These are phyloP conservation scores for Taphrina wiesneri DNA, from an alignment of 1,139 yeast species.

Conservation along the genomic window DNA sequence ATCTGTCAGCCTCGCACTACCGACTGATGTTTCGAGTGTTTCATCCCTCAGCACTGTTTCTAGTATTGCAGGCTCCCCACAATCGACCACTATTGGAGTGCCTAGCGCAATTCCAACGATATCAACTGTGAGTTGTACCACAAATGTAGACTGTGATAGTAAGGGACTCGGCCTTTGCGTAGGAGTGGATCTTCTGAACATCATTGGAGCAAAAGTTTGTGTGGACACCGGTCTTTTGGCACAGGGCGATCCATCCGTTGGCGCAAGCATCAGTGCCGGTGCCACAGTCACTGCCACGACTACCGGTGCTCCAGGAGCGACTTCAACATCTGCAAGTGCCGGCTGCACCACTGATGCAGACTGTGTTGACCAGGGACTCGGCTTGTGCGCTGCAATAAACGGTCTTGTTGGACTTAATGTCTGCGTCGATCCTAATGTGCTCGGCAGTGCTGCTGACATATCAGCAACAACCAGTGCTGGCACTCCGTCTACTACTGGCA, in stretches of 20 bases:
- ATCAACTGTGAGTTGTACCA: neutral
- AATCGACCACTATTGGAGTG: neutral
- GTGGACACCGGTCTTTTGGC: neutral
- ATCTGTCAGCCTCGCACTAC: neutral
- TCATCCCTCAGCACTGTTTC: too few species aligned
- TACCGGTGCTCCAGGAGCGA: neutral
- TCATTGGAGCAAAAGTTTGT: neutral
- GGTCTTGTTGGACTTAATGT: neutral
- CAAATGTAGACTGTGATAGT: neutral
- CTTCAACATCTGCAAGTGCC: neutral
- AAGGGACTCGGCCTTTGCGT: constrained; percentile 4
- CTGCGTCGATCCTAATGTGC: neutral
- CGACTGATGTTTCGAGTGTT: neutral
- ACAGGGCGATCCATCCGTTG: neutral
- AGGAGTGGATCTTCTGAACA: neutral
- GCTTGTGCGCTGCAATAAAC: neutral
- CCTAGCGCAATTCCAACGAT: neutral
- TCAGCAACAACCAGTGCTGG: neutral
- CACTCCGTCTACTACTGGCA: neutral
- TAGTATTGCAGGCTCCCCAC: too few species aligned
- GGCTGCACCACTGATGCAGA: neutral
- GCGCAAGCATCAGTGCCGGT: neutral
- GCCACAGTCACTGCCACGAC: neutral
- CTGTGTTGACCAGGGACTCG: neutral
- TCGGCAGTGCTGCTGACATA: neutral